Evolutionary conservation across 768 basidiomycete genomes (phyloP), one percentile per base, ranked within the genome.

Genomic region (Clitopilus passeckerianus): DNA sequence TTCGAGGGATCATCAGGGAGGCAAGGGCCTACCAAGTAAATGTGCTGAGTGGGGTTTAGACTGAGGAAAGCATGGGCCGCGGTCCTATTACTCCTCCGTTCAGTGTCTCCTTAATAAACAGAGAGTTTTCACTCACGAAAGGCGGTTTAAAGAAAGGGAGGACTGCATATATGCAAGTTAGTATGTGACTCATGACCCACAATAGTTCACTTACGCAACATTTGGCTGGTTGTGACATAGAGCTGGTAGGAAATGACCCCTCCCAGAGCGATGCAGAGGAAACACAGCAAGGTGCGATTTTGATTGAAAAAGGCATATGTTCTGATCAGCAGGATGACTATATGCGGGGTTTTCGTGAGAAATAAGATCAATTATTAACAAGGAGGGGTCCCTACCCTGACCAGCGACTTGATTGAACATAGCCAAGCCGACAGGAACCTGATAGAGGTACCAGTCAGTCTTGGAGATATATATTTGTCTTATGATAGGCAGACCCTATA

Each of bases 341-440:
- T 63, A 66, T 63, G 64, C 64, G 58, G 27, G 61, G n/a, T 41
- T 41, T 41, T n/a, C 10, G 37, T 41, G 37, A 12, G 37, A 34
- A 62, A 54, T 61, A 61, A 50, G 30, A 35, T 61, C 33, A 35
- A 5, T 33, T 33, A 59, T 18, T 43, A 59, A 58, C 60, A 60
- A 22, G 30, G 61, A 57, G 16, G 22, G 56, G 59, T 34, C 74
- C 79, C 61, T 62, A 86, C 88, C 86, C 75, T 91, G 88, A 53
- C 89, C 89, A 50, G 87, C 86, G 57, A 90, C 89, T 81, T 91
- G 90, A 66, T 92, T 92, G 89, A 89, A 91, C 85, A 91, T 87
- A 16, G 89, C 89, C 54, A 92, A 79, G 6, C 86, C 86, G 59
- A 91, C 90, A 5, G 90, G 90, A 56, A 91, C 84, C 90, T 91